Evolutionary conservation across 768 basidiomycete genomes (phyloP), one percentile per base, ranked within the genome.

Genomic region (Rhodotorula kratochvilovae): DNA sequence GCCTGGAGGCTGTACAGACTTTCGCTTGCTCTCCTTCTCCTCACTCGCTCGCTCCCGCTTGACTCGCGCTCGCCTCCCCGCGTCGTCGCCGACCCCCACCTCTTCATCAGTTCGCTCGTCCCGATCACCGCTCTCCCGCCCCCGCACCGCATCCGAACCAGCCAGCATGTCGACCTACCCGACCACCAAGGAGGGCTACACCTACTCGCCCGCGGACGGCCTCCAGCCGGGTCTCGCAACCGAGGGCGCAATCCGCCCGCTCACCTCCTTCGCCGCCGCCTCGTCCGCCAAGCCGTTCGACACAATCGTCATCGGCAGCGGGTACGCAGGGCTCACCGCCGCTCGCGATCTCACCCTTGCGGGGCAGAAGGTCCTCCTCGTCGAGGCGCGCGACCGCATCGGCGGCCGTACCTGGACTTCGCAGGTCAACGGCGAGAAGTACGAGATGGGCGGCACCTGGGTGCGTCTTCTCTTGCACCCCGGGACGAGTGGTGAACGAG

Each of bases 361-460:
- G 6, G 62, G 62, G 16, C 62, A 53, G 21, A 54, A 53, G 11
- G 58, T 60, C 39, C 50, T 67, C 21, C 29, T 67, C 48, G 15
- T 67, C 36, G 66, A 67, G 39, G 66, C 66, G n/a, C 57, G 66
- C 11, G 66, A 67, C 42, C 46, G 66, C 5, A 60, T 67, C 29
- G 66, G 66, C 15, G 66, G 66, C 23, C 46, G 66, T 6, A 58
- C 58, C 8, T 67, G 66, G 66, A 67, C 66, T 2, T 36, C 66
- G 5, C 57, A 67, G 50, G 27, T 31, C 16, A 29, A 67, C 13
- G 66, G 66, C 21, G 57, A 59, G 57, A 39, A 33, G 36, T 67
- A 29, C 57, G 66, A 67, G 58, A 67, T 67, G 66, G 66, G 66
- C 29, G 66, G 66, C 2, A 31, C 46, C 15, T 50, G 31, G 31